Base-by-base conservation (phyloP, 257 asterid genomes). In the Solanum pennellii region DNA sequence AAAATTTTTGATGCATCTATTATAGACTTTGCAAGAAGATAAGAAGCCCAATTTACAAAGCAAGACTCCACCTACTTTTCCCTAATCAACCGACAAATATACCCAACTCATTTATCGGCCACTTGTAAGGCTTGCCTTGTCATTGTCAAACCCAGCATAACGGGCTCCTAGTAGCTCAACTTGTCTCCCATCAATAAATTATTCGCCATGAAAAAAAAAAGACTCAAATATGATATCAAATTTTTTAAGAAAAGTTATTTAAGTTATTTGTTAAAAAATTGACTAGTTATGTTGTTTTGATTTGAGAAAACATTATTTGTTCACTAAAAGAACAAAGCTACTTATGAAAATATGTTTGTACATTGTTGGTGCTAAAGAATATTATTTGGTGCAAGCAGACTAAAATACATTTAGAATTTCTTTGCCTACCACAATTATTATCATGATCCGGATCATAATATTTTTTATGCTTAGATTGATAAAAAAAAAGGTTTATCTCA, bases 371-470 rank as follows among this genome's bases (percentile, higher is more conserved):
- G 65, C 12, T 56, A 20, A 56, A 56, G 25, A 7, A 0, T 56
- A 56, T 20, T 56, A 56, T 56, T 56, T 18, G 25, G n/a, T 56
- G 65, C 25, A 56, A 7, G 12, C 7, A 0, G 1, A 56, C 0
- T 56, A 18, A n/a, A n/a, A 56, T 20, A 56, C 12, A 5, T 16
- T 16, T 52, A 6, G n/a, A 52, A 52, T 49, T 49, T 49, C 0
- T 49, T 49, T 6, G 15, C 2, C n/a, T 4, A 52, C 18, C 62
- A 49, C 60, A 49, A 2, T 49, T 7, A 49, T 49, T 1, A 47
- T 47, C 1, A 52, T 3, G 23, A 52, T 52, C 0, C 0, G n/a
- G 1, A 1, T 0, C 0, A 18, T 56, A 56, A 3, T 18, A 18
- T 56, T 18, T 52, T 56, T 20, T 5, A 56, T 0, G 2, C 12